Evolutionary conservation across 495 filamentous ascomycete species (phyloP).

Genomic region (Penicillium antarcticum): DNA sequence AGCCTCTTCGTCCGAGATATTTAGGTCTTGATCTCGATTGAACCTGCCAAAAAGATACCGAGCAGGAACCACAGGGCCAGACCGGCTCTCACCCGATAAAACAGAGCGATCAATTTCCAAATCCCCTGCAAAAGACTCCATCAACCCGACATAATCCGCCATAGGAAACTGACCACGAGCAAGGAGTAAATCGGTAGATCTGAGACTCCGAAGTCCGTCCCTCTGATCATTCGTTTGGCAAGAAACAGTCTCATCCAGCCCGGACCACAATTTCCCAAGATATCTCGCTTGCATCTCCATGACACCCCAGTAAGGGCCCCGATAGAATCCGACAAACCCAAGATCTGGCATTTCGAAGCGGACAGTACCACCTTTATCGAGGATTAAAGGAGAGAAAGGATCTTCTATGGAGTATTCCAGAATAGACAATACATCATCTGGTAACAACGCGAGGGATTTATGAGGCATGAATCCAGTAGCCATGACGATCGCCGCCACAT

Average conservation of each 20-base stretch:
- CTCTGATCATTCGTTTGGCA: slow-evolving; percentile 18
- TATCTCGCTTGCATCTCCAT: slow-evolving; percentile 84
- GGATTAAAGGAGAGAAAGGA: slow-evolving; percentile 61
- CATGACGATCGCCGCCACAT: slow-evolving; percentile 65
- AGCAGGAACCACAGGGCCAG: slow-evolving; percentile 35
- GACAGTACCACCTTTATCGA: slow-evolving; percentile 64
- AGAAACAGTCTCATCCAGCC: background rate
- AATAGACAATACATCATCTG: slow-evolving; percentile 47
- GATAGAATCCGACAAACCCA: slow-evolving; percentile 83
- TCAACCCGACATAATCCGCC: slow-evolving; percentile 74
- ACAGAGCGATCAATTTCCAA: slow-evolving; percentile 33
- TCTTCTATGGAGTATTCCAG: slow-evolving; percentile 55
- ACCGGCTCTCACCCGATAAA: slow-evolving; percentile 4
- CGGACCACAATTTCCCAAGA: slow-evolving; percentile 45
- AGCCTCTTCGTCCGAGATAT: background rate
- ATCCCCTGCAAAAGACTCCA: slow-evolving; percentile 64
- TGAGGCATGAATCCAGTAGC: slow-evolving; percentile 74
- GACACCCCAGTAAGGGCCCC: slow-evolving; percentile 80
- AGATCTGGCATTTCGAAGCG: slow-evolving; percentile 59
- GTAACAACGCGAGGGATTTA: slow-evolving; percentile 58
- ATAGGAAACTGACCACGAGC: slow-evolving; percentile 69
- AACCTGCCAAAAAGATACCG: slow-evolving; percentile 22
- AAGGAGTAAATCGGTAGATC: slow-evolving; percentile 27
- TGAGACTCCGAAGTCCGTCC: slow-evolving; percentile 19
- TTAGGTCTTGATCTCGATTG: background rate